Conservation (phyloP, 306 rosid species). For the Corylus americana region DNA sequence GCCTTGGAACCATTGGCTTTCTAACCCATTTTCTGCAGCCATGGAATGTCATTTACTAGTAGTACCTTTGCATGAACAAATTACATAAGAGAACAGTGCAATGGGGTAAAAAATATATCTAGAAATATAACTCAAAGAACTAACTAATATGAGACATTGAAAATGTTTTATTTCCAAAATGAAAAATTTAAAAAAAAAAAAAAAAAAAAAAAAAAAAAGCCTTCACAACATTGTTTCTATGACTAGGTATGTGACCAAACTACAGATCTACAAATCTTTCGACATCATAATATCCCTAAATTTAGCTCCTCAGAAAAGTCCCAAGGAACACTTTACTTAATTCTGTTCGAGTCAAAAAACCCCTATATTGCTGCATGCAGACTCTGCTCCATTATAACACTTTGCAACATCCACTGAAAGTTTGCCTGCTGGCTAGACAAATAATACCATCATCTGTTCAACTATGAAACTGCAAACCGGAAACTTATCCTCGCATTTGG, state of each 20-base stretch:
- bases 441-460: slow-evolving; percentile 42
- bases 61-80: neutral
- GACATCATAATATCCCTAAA: slow-evolving; percentile 42
- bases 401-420: slow-evolving; percentile 40
- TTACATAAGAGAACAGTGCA: neutral
- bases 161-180: slow-evolving; percentile 39
- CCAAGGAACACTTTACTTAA: slow-evolving; percentile 32
- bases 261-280: slow-evolving; percentile 70
- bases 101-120: neutral
- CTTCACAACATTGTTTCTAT: slow-evolving; percentile 52
- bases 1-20: neutral
- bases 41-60: neutral
- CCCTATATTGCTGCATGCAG: slow-evolving; percentile 41
- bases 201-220: slow-evolving; percentile 28
- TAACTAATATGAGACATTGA: slow-evolving; percentile 28
- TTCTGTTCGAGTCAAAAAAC: slow-evolving; percentile 37
- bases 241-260: slow-evolving; percentile 52
- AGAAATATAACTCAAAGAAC: slow-evolving; percentile 14
- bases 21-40: neutral
- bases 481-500: slow-evolving; percentile 48
- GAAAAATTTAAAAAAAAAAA: slow-evolving; percentile 13
- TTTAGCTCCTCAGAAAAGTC: slow-evolving; percentile 32
- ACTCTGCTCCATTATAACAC: slow-evolving; percentile 26
- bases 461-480: slow-evolving; percentile 30
- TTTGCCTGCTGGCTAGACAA: slow-evolving; percentile 47